Evolutionary conservation across 2,329 filamentous ascomycete species (phyloP), one percentile per base, ranked within the genome.

Genomic region (Dactylellina leptospora): DNA sequence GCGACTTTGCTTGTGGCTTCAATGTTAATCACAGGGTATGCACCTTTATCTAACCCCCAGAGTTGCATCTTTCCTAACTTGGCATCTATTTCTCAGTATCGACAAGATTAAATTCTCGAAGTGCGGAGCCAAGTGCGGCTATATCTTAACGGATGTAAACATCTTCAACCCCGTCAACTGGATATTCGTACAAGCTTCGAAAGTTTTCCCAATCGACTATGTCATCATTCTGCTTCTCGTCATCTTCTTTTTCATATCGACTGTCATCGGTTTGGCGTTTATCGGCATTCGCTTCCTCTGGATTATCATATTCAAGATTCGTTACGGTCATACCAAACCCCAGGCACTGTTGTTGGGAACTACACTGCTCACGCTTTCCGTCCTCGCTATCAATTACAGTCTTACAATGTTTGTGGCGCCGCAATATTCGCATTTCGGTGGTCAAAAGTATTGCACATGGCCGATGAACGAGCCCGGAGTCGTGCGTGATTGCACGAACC

Each of bases 41-140:
- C 45, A 59, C 16, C 27, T 22, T 4, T 18, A n/a, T 45, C 18
- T 4, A 13, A 16, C 6, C 18, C 33, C 25, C 45, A 50, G 5
- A 9, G n/a, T 63, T 9, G 9, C n/a, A 13, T 25, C 6, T 10
- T 4, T 40, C 18, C 36, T 36, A 16, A 28, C 22, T 3, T 28
- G 28, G 13, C 11, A 1, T 16, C 36, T 16, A n/a, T 4, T 30
- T 20, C 44, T 53, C 16, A 70, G 88, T 75, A 92, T 97, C 77
- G 95, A 99, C 85, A 97, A 97, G 82, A 91, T 92, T 33, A 93
- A 90, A 80, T 97, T 97, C 82, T 97, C 93, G 2, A 83, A 96
- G 74, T 99, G 95, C 85, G 93, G 95, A 79, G 83, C 88, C 69
- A 88, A 87, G 76, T 99, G 95, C 79, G 95, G 95, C 74, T 99